Percentiles rank a stretch among this genome's conserved stretches.
These are phyloP conservation scores for Vitis hybrid DNA, from an alignment of 177 flowering plant species.

Conservation along the genomic window DNA sequence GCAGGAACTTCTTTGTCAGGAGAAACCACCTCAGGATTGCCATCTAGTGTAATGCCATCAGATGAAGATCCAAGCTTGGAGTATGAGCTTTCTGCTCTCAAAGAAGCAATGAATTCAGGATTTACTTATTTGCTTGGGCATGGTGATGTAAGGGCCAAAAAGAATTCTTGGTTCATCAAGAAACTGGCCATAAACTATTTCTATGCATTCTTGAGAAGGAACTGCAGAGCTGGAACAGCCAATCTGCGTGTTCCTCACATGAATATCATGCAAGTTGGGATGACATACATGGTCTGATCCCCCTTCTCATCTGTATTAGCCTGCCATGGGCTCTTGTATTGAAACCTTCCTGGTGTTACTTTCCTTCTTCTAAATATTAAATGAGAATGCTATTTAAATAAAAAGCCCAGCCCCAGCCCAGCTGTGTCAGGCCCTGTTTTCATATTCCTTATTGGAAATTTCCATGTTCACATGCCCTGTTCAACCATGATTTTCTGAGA, in stretches of 20 bases:
- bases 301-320: too few species aligned
- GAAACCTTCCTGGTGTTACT: too few species aligned
- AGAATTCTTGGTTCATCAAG: conserved; percentile 81
- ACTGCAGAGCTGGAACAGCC: conserved; percentile 90
- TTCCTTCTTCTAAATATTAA: too few species aligned
- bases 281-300: conserved; percentile 88
- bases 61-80: conserved; percentile 86
- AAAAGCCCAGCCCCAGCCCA: too few species aligned
- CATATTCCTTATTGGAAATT: too few species aligned
- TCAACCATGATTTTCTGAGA: too few species aligned
- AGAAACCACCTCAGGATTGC: conserved; percentile 27
- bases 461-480: too few species aligned
- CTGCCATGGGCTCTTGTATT: too few species aligned
- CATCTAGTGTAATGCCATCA: conserved; percentile 52
- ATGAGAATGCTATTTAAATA: too few species aligned
- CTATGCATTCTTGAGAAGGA: conserved; percentile 85
- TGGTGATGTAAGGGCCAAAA: conserved; percentile 91
- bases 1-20: conserved; percentile 27
- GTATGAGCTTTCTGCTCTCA: conserved; percentile 79
- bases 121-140: conserved; percentile 84
- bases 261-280: conserved; percentile 84
- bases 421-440: too few species aligned
- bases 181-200: conserved; percentile 89
- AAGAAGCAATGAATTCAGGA: conserved; percentile 89
- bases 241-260: conserved; percentile 86